Evolutionary conservation across 2,329 filamentous ascomycete species (phyloP).

Genomic region (Dothideomycetes sp.): DNA sequence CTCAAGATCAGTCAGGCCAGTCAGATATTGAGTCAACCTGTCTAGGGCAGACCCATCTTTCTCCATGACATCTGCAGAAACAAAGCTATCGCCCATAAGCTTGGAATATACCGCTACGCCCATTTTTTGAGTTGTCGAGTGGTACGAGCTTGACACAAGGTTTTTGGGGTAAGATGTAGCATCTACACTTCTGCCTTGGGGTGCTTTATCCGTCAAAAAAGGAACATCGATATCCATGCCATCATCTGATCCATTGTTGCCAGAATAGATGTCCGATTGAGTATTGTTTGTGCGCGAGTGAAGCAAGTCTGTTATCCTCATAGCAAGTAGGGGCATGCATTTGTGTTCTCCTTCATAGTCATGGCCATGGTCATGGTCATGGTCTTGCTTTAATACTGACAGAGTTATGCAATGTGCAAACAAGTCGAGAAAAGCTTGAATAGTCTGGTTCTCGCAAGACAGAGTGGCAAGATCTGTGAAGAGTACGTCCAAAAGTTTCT

Average conservation of each 20-base stretch:
- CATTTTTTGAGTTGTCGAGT: not conserved
- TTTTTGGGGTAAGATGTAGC: not conserved
- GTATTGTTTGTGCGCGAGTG: not conserved
- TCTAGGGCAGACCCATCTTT: not conserved
- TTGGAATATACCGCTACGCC: conserved; percentile 4
- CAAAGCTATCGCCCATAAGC: conserved; percentile 1
- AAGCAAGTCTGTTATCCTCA: not conserved
- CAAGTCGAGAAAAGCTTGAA: conserved; percentile 30
- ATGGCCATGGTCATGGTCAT: too few species aligned
- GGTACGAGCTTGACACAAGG: not conserved
- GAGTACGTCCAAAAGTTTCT: conserved; percentile 20
- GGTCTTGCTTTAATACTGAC: not conserved
- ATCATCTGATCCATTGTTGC: conserved; percentile 3
- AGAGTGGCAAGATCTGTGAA: conserved; percentile 23
- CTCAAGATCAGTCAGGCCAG: conserved; percentile 1
- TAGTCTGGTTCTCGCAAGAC: conserved; percentile 30
- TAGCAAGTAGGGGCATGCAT: conserved; percentile 2
- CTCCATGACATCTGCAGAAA: not conserved
- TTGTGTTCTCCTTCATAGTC: not conserved
- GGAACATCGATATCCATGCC: conserved; percentile 8
- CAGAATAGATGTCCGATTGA: not conserved
- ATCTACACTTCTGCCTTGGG: not conserved
- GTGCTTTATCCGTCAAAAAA: conserved; percentile 6
- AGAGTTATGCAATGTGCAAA: conserved; percentile 14
- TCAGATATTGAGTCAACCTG: not conserved